Base-by-base conservation (phyloP, 2,329 filamentous ascomycete species). In the Nothophoma quercina region DNA sequence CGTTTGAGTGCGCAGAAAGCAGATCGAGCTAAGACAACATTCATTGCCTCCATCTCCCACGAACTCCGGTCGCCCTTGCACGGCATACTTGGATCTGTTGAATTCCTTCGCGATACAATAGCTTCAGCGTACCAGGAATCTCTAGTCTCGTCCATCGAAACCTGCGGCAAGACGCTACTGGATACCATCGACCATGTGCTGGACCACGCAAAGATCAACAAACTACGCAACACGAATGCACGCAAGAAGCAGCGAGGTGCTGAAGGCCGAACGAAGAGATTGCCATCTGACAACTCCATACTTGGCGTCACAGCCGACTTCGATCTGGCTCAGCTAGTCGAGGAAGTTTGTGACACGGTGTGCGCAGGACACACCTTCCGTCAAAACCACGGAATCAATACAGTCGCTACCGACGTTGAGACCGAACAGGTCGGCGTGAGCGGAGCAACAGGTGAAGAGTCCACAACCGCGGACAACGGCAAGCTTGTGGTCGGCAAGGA, bases 41-140 rank as follows among this genome's bases (percentile, higher is more conserved):
- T 78, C 43, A 71, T 79, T 26, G 71, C 73, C 19, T 76, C 73
- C 4, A 75, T 78, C 26, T 74, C 69, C 1, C 76, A 78, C 46
- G 76, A 78, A 51, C 71, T 88, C 8, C 78, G 85, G 1, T 85
- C 81, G 1, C 85, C 85, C 0, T 72, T 88, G 0, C 84, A 87
- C 54, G 85, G 85, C 2, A 80, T 87, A n/a, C 70, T 87, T 0
- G 79, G 82, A 0, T 69, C 70, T 4, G 62, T 73, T 2, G 68
- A 70, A 35, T 70, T 72, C 22, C 58, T 73, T 2, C 60, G 62
- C 12, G 69, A 72, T 29, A 69, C 68, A 6, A 60, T 67, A 2
- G 59, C 63, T 13, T 63, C 61, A 5, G 55, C 65, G 4, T 71
- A 69, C 23, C 69, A 83, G 76, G 50, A 87, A 3, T 67, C 65